Base-by-base conservation (phyloP, 2,329 filamentous ascomycete species). In the Aspergillus eucalypticola region DNA sequence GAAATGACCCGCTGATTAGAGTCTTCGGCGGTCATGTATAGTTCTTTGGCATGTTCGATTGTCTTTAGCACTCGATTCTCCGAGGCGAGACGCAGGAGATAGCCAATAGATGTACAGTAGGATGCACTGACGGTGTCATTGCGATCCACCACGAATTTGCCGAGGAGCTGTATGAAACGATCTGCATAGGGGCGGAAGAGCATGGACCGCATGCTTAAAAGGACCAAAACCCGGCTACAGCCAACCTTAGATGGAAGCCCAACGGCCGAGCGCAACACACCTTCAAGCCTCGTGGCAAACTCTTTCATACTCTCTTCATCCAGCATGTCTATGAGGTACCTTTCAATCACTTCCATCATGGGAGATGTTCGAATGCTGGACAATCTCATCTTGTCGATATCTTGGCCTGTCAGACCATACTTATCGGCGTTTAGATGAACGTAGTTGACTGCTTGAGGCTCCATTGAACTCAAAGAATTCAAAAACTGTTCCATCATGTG, bases 231-330 rank as follows among this genome's bases (percentile, higher is more conserved):
- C 58, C 92, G 87, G 64, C 90, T 90, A 70, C 92, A 96, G 39
- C 92, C 95, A 51, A 98, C 90, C 79, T 98, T 98, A 0, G 92
- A 96, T 2, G 94, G 94, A 77, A 98, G 88, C 1, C 93, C 94
- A 39, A 99, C 88, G 1, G 93, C 91, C 25, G 85, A 88, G 73
- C 94, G 95, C 76, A 98, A 91, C 0, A 90, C 88, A 29, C 84
- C 83, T 73, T 95, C 89, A 0, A 99, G 83, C 48, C 82, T 85
- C 2, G 88, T 87, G 38, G 88, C 87, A 8, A 97, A 82, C 19
- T 87, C 82, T 49, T 84, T 83, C 86, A 97, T 94, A n/a, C 90
- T 88, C 4, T 82, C 79, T 6, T 87, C 88, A 70, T 98, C 92
- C 1, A 96, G 83, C 55, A 91, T 87, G 61, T 96, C 92, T 32